Base-by-base conservation (phyloP, 1,284 basidiomycete genomes). In the Trametes hirsuta region DNA sequence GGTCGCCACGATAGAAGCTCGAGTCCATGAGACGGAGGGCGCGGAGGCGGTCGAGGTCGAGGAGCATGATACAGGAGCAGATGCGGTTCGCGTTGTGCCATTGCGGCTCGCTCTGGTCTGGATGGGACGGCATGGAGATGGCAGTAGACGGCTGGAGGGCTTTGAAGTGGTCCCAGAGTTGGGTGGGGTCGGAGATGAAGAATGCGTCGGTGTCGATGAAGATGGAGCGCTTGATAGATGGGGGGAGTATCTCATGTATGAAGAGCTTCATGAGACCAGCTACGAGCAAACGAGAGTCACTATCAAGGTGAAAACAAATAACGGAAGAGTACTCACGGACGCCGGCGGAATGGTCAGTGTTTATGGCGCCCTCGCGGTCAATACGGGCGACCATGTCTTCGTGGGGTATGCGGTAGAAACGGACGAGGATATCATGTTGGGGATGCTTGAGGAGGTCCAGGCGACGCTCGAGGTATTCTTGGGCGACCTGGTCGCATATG, bases 31-130 rank as follows among this genome's bases (percentile, higher is more conserved):
- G 69, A 25, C 79, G 77, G 24, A 76, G 47, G 8, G 65, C 63
- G 24, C 81, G 77, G 15, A 83, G 73, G 61, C 75, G 79, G 42
- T 75, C 74, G 18, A 83, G 72, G 66, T 82, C 71, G 61, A 82
- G 75, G 18, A 82, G 72, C 80, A 83, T 82, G 64, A 82, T 74
- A 66, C 81, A 82, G 36, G 79, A 80, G 70, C 81, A 82, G 59
- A 82, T 82, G 39, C 72, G 71, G 39, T 78, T 80, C 22, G 80
- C 80, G 62, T 81, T 49, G 61, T 78, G 71, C 81, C 80, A 82
- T 47, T 77, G 69, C 10, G 72, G 70, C 2, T 74, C 62, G 58
- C 66, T 25, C 65, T 78, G 75, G 53, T 81, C 78, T 4, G 77
- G 75, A 62, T 82, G 80, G 52, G 72, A 76, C 6, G 77, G 76